Evolutionary conservation across 495 filamentous ascomycete genomes (phyloP).

Genomic region (Tuber borchii): DNA sequence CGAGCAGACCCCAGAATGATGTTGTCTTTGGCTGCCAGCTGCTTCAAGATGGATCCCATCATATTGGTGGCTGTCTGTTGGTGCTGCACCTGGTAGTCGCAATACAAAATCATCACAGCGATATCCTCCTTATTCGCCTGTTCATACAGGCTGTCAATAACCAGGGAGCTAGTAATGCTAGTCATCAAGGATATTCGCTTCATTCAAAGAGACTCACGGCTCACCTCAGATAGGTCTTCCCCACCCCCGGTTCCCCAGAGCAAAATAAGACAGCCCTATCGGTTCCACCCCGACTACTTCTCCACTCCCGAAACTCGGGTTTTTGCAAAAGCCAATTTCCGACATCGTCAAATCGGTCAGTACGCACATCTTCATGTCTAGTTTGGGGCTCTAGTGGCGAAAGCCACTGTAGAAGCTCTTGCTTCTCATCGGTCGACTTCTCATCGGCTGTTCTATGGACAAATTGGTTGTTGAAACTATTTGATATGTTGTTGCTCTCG

Average conservation of each 20-base stretch:
- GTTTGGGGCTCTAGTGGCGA: neutral
- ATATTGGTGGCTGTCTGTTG: neutral
- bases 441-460: neutral
- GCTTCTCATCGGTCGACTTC: neutral
- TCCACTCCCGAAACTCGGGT: neutral
- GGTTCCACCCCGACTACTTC: neutral
- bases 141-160: neutral
- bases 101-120: neutral
- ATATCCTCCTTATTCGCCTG: neutral
- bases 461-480: no score
- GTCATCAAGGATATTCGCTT: neutral
- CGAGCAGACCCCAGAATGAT: neutral
- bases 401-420: neutral
- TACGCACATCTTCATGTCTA: neutral
- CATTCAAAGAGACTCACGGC: neutral
- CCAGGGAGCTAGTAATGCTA: neutral
- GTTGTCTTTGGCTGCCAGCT: neutral
- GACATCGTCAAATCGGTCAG: neutral
- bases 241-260: neutral
- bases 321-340: neutral
- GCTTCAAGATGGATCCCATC: neutral
- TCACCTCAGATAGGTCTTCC: neutral
- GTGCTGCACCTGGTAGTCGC: neutral
- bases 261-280: neutral
- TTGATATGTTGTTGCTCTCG: neutral